Evolutionary conservation across 768 basidiomycete species (phyloP), one percentile per base, ranked within the genome.

Genomic region (Hemileccinum rubropunctum): DNA sequence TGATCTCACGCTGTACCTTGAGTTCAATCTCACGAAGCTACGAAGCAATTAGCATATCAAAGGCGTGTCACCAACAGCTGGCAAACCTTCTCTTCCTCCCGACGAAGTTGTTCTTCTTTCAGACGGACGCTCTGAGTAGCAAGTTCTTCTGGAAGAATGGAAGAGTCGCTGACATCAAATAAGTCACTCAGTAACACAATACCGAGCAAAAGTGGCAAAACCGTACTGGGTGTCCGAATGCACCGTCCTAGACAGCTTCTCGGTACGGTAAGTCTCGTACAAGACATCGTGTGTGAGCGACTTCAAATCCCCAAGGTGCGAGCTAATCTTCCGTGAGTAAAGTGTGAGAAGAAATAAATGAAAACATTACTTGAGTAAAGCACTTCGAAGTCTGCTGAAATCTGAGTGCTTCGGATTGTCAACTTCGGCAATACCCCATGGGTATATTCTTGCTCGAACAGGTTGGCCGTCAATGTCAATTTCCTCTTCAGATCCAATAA

Each of bases 351-450:
- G n/a, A 39, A 36, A 42, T 14, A 6, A 43, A 34, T 14, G 7
- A 9, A 20, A 70, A 42, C 18, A 76, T 61, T 67, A 94, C 92
- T 88, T 89, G 60, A 99, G 78, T 47, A 99, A 76, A 36, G 95
- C 95, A 55, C 89, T 88, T 59, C 95, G 77, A 52, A 99, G 81
- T 50, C 93, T 78, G 70, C 88, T 90, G 69, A 98, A 98, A 75
- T 99, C 97, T n/a, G 91, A 97, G 74, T 99, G 97, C 68, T 92
- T 89, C n/a, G 94, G 93, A 71, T 98, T 98, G 76, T 99, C 97
- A 53, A 98, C 95, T 67, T 98, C 95, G 44, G 90, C 97, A 52
- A 98, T 80, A 62, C 97, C 97, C 97, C 97, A 99, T 4, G 97
- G 97, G 71, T 98, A 99, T 64, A 93, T 86, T 58, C 97, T 81